A percentile compares a stretch with the other conserved stretches of the same genome.
These are phyloP conservation scores for Echeveria elegans DNA, from an alignment of 164 flowering plant genomes.

Conservation along the genomic window DNA sequence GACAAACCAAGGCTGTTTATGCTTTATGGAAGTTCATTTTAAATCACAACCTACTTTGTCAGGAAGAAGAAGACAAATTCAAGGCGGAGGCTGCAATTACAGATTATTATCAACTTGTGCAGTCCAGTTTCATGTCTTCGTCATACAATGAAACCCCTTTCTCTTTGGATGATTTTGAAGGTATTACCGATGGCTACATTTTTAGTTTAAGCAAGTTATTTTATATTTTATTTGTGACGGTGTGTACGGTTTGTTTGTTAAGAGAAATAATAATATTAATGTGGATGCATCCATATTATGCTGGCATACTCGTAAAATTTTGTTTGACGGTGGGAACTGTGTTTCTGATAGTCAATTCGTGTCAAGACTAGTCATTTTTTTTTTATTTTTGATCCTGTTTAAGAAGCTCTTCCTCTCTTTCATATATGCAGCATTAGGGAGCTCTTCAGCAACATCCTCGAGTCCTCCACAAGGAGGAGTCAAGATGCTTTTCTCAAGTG, in stretches of 20 bases:
- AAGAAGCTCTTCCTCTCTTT: neutral
- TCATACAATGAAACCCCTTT: slow-evolving; percentile 30
- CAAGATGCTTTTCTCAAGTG: slow-evolving; percentile 66
- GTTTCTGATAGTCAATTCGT: no score
- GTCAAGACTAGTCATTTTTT: neutral
- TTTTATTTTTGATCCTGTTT: neutral
- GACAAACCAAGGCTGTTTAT: no score
- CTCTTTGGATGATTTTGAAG: slow-evolving; percentile 92
- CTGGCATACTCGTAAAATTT: no score
- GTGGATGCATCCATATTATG: neutral
- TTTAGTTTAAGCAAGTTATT: neutral
- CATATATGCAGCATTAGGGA: slow-evolving; percentile 55
- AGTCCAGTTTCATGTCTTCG: slow-evolving; percentile 19
- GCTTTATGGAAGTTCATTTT: no score
- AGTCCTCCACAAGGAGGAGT: slow-evolving; percentile 51
- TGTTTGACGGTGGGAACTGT: no score
- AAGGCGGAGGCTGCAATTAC: slow-evolving; percentile 58
- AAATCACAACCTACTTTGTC: neutral
- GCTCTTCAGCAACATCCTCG: slow-evolving; percentile 36
- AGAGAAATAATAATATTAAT: neutral
- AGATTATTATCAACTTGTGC: slow-evolving; percentile 21
- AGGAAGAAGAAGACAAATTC: slow-evolving; percentile 65
- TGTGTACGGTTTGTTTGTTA: neutral
- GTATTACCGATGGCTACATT: slow-evolving; percentile 18
- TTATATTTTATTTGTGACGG: neutral